Conservation (phyloP, 257 asterid species). For the Lavandula angustifolia region DNA sequence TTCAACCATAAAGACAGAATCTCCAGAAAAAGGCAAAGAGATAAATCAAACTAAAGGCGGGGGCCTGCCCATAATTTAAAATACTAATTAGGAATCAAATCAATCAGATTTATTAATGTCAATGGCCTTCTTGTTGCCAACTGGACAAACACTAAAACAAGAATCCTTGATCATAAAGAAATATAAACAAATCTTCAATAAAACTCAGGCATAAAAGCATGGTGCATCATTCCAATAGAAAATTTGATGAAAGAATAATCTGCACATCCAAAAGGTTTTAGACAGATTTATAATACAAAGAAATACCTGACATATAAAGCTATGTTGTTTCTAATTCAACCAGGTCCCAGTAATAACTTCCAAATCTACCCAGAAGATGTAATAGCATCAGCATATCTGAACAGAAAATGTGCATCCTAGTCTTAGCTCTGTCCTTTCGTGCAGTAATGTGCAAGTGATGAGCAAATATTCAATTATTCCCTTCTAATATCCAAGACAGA, state of each 20-base stretch:
- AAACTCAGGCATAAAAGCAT: not conserved
- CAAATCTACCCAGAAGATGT: slow-evolving; percentile 32
- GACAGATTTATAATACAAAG: slow-evolving; percentile 39
- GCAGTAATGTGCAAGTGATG: slow-evolving; percentile 31
- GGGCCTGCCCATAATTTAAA: slow-evolving; percentile 20
- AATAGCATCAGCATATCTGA: slow-evolving; percentile 32
- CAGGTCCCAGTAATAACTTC: slow-evolving; percentile 39
- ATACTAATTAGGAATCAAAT: slow-evolving; percentile 24
- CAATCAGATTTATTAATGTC: slow-evolving; percentile 28
- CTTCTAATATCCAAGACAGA: slow-evolving; percentile 42
- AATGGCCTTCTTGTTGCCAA: slow-evolving; percentile 32
- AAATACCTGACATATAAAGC: slow-evolving; percentile 34
- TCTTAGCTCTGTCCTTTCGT: slow-evolving; percentile 39
- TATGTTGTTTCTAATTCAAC: slow-evolving; percentile 39
- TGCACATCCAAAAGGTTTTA: slow-evolving; percentile 38
- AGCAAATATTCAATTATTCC: slow-evolving; percentile 39
- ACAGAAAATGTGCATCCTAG: slow-evolving; percentile 15
- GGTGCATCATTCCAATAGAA: slow-evolving; percentile 5
- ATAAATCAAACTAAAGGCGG: slow-evolving; percentile 15
- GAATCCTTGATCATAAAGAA: slow-evolving; percentile 25
- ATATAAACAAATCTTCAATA: not conserved
- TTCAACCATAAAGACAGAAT: slow-evolving; percentile 26
- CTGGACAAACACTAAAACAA: slow-evolving; percentile 35
- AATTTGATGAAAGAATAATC: slow-evolving; percentile 42
- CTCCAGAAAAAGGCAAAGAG: slow-evolving; percentile 23